Conservation (phyloP, 2,329 filamentous ascomycete genomes). For the Penicillium italicum region DNA sequence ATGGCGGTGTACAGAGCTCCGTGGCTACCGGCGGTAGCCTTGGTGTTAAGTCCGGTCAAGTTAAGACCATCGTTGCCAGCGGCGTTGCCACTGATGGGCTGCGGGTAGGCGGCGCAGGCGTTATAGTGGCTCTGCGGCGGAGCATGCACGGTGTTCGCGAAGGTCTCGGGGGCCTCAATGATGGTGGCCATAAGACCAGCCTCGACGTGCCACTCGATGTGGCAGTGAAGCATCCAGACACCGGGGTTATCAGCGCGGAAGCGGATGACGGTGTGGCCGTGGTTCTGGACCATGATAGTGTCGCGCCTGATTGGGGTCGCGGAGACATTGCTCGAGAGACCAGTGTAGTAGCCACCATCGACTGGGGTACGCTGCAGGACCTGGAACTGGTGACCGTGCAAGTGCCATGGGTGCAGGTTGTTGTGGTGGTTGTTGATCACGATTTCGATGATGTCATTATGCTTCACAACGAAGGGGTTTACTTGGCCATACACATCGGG, state of each 20-base stretch:
- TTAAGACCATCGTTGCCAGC: conserved; percentile 22
- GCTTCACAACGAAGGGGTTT: conserved; percentile 64
- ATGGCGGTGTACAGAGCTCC: conserved; percentile 18
- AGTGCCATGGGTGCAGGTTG: conserved; percentile 48
- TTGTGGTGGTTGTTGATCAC: conserved; percentile 36
- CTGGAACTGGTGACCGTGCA: conserved; percentile 53
- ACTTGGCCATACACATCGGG: conserved; percentile 65
- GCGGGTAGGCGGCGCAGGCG: conserved; percentile 23
- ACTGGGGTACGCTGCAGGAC: conserved; percentile 35
- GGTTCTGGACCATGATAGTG: conserved; percentile 34
- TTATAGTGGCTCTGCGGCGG: conserved; percentile 23
- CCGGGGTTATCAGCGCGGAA: conserved; percentile 38
- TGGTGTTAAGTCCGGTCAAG: conserved; percentile 13
- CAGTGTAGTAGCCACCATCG: conserved; percentile 28
- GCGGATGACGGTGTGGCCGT: conserved; percentile 32
- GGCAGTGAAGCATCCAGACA: conserved; percentile 38
- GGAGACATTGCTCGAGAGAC: conserved; percentile 25
- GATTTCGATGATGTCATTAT: conserved; percentile 49
- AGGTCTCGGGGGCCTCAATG: conserved; percentile 33
- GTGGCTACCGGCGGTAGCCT: conserved; percentile 3
- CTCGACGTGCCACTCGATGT: conserved; percentile 37
- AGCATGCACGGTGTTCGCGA: conserved; percentile 13
- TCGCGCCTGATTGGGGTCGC: conserved; percentile 31
- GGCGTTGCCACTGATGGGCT: conserved; percentile 22
- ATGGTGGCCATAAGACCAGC: conserved; percentile 32